A percentile compares a stretch with the other conserved stretches of the same genome.
Conservation (phyloP, 495 filamentous ascomycete genomes). For the Zalerion maritima region DNA sequence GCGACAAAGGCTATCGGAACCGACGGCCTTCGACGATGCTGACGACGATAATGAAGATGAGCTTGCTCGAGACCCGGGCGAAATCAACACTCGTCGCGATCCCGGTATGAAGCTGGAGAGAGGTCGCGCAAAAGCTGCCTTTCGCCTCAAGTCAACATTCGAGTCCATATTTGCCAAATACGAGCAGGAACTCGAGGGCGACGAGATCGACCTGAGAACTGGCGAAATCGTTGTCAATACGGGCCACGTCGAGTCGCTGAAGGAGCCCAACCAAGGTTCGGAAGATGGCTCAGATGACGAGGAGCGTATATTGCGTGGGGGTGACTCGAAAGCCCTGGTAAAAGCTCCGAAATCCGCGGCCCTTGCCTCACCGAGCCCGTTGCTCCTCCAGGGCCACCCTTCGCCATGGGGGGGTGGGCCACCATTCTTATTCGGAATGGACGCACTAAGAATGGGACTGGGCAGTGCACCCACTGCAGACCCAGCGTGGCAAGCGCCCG, state of each 20-base stretch:
- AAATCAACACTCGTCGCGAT: conserved; percentile 28
- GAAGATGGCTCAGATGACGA: conserved; percentile 9
- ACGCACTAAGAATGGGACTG: background rate
- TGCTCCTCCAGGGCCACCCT: conserved; percentile 1
- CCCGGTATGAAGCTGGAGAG: conserved; percentile 39
- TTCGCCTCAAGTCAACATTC: conserved; percentile 61
- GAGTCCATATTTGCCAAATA: conserved; percentile 86
- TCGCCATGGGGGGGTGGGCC: background rate
- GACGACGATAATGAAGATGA: conserved; percentile 29
- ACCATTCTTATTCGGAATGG: conserved; percentile 1
- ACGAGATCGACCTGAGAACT: conserved; percentile 66
- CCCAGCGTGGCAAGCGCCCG: conserved; percentile 14
- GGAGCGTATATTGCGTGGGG: conserved; percentile 15
- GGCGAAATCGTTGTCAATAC: conserved; percentile 74
- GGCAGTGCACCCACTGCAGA: conserved; percentile 7
- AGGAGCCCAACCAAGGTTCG: conserved; percentile 36
- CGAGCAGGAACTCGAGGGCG: conserved; percentile 63
- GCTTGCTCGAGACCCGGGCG: conserved; percentile 23
- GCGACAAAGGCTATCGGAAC: conserved; percentile 33
- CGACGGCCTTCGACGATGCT: conserved; percentile 18
- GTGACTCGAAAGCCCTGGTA: background rate
- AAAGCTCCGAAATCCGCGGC: background rate
- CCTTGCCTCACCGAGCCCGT: background rate
- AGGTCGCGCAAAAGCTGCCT: conserved; percentile 44
- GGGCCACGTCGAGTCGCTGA: conserved; percentile 57